These are phyloP conservation scores for Hypoxylon sp. DNA, from an alignment of 2,329 filamentous ascomycete species.

Conservation along the genomic window DNA sequence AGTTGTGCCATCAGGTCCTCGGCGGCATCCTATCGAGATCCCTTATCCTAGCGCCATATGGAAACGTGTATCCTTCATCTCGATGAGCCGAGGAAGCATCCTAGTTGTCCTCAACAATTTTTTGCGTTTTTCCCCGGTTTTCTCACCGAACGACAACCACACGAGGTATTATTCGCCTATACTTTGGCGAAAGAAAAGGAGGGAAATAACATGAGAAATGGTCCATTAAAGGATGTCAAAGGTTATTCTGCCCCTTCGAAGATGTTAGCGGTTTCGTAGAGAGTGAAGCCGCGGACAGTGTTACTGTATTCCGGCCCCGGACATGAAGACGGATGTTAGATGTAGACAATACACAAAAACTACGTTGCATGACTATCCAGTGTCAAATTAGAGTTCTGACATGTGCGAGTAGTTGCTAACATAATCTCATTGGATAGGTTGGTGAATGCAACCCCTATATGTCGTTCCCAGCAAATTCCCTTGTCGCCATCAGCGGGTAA, in stretches of 20 bases:
- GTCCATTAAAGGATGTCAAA: neutral
- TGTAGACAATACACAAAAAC: slow-evolving; percentile 8
- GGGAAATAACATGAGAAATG: neutral
- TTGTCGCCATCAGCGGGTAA: slow-evolving; percentile 32
- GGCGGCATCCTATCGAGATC: too few relatives aligned
- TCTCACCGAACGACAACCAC: neutral
- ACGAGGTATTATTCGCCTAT: neutral
- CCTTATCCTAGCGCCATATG: neutral
- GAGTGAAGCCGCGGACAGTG: neutral
- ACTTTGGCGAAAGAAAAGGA: neutral
- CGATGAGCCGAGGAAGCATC: neutral
- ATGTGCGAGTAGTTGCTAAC: neutral
- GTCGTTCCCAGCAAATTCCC: slow-evolving; percentile 7
- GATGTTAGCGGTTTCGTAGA: neutral
- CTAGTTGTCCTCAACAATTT: neutral
- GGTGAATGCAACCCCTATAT: slow-evolving; percentile 20
- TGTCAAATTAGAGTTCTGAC: slow-evolving; percentile 38
- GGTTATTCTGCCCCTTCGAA: neutral
- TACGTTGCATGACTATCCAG: slow-evolving; percentile 1
- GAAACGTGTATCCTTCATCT: neutral
- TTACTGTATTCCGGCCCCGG: neutral
- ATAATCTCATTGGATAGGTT: slow-evolving; percentile 25
- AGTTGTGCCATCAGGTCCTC: neutral
- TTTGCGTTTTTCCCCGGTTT: neutral
- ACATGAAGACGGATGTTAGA: neutral